A percentile compares a stretch with the other conserved stretches of the same genome.
These are phyloP conservation scores for Plasmodium coatneyi DNA, from an alignment of 169 alveolate species.

Conservation along the genomic window DNA sequence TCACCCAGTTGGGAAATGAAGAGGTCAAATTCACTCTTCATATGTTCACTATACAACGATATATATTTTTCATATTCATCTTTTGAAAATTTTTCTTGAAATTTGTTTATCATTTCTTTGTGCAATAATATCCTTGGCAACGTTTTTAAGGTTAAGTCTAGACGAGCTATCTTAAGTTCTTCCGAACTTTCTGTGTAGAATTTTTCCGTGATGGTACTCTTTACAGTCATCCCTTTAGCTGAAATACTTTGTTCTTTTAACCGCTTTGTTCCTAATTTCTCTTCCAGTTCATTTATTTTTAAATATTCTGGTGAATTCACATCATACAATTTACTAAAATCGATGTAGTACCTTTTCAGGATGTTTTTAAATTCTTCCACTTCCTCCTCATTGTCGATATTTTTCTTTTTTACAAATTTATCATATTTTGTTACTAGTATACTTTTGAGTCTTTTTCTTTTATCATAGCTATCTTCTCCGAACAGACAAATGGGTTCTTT, in stretches of 20 bases:
- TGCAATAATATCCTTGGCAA: conserved; percentile 71
- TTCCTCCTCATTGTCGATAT: conserved; percentile 77
- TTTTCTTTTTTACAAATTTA: conserved; percentile 70
- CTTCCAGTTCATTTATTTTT: conserved; percentile 71
- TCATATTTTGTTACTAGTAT: conserved; percentile 81
- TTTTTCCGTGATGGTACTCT: conserved; percentile 50
- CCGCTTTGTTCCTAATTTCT: conserved; percentile 72
- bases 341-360: conserved; percentile 82
- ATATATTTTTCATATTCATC: conserved; percentile 81
- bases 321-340: conserved; percentile 80
- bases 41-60: conserved; percentile 76
- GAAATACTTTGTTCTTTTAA: conserved; percentile 4
- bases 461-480: conserved; percentile 86
- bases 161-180: conserved; percentile 73
- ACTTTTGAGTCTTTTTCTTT: conserved; percentile 83
- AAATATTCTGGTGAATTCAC: conserved; percentile 70
- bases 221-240: background rate
- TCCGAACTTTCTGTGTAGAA: conserved; percentile 82
- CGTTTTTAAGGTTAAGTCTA: conserved; percentile 75
- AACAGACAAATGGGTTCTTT: conserved; percentile 84
- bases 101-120: conserved; percentile 78
- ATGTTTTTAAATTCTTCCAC: conserved; percentile 83
- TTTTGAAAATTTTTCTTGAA: conserved; percentile 75
- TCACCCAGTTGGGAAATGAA: conserved; percentile 82
- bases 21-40: conserved; percentile 77